Base-by-base conservation (phyloP, 2,329 filamentous ascomycete species). In the Capronia americana region DNA sequence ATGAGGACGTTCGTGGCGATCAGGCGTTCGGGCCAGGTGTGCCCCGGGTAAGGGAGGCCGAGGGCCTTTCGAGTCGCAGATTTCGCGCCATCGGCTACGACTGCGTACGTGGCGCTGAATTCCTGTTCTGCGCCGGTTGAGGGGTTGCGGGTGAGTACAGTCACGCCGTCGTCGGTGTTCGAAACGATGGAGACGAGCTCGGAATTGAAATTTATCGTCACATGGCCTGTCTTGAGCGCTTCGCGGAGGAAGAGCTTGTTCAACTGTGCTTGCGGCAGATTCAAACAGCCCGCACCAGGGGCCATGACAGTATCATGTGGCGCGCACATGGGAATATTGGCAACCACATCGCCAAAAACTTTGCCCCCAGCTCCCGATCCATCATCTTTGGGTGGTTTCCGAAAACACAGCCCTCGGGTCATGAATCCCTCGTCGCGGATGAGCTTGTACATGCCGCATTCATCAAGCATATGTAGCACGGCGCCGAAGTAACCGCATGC, bases 391-490 rank as follows among this genome's bases (percentile, higher is more conserved):
- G 65, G 65, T 24, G 26, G 41, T 14, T 59, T 67, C 30, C 65
- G 26, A 34, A 51, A 67, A 38, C 28, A 57, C 4, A 67, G 38
- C 10, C 61, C 65, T 8, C 61, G 48, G 5, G 57, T 62, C 65
- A 67, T 65, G 57, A 67, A 67, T 2, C 65, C 65, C 57, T 64
- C 61, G 14, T 64, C 57, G 28, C 65, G 34, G 44, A 67, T 62
- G 38, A 64, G 46, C 17, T 62, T 41, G 61, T 65, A 65, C 20
- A 67, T 23, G 3, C 65, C 65, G 12, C 57, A 34, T 20, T 67
- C 62, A 30, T 64, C 34, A 34, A 67, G 44, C 20, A 61, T 46
- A n/a, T 23, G 44, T 6, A 57, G 61, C 2, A 60, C 51, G 14
- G 62, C 57, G 23, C 61, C 65, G 44, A 38, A 65, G 44, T 67